Evolutionary conservation across 176 grass and related monocot species (phyloP).

Genomic region (Musa acuminata): DNA sequence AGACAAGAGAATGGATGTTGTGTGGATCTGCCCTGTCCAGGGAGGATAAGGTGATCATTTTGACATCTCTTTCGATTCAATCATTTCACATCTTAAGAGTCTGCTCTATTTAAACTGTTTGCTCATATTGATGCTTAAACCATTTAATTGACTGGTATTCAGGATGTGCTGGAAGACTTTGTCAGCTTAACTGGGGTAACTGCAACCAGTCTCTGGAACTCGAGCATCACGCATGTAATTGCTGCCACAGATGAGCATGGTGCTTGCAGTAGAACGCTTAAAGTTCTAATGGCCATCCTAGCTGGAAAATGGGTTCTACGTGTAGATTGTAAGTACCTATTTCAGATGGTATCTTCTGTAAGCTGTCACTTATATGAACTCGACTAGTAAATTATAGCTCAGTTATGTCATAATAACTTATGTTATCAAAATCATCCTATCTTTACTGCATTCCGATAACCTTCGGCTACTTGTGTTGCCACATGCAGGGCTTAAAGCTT

Average conservation of each 20-base stretch:
- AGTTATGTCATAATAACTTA: not conserved
- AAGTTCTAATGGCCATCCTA: slow-evolving; percentile 90
- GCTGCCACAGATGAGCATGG: slow-evolving; percentile 57
- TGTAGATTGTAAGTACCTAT: slow-evolving; percentile 61
- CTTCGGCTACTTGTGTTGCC: not conserved
- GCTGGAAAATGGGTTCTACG: slow-evolving; percentile 83
- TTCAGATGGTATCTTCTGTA: not conserved
- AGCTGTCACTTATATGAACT: not conserved
- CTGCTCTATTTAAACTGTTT: not conserved
- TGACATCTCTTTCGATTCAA: not conserved
- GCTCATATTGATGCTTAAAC: not conserved
- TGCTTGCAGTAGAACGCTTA: slow-evolving; percentile 73
- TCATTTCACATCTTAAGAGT: too few relatives aligned
- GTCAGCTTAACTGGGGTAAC: slow-evolving; percentile 39
- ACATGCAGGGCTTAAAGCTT: slow-evolving; percentile 73
- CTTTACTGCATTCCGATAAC: not conserved
- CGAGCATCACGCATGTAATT: slow-evolving; percentile 68
- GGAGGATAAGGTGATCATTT: slow-evolving; percentile 48
- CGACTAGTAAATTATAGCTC: not conserved
- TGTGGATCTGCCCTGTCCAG: slow-evolving; percentile 65
- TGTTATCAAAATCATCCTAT: too few relatives aligned
- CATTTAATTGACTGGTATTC: slow-evolving; percentile 19
- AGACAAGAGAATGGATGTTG: slow-evolving; percentile 63
- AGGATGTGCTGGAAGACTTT: slow-evolving; percentile 70
- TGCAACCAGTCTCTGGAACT: slow-evolving; percentile 50